Evolutionary conservation across 768 basidiomycete genomes (phyloP).

Genomic region (Boletus speciosus): DNA sequence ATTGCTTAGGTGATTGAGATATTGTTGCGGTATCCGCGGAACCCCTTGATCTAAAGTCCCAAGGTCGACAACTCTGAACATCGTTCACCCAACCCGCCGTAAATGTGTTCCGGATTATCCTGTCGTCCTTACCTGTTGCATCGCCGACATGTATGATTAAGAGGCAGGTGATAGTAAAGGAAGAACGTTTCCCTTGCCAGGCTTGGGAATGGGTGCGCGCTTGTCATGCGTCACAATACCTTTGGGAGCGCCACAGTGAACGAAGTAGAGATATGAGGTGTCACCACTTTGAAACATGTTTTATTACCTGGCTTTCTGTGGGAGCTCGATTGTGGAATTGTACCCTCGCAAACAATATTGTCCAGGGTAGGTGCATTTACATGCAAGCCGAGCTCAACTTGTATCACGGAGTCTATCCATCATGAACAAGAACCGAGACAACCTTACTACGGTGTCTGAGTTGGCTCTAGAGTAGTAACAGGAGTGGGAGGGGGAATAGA

Average conservation of each 20-base stretch:
- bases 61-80: too few species aligned
- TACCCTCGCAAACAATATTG: not conserved
- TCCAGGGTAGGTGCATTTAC: not conserved
- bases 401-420: constrained; percentile 2
- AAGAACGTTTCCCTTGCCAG: too few species aligned
- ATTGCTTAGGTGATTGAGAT: too few species aligned
- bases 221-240: not conserved
- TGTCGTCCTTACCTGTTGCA: not conserved
- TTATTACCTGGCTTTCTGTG: too few species aligned
- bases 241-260: not conserved
- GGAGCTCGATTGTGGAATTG: not conserved
- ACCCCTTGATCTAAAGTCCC: too few species aligned
- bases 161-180: too few species aligned
- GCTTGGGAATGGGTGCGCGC: too few species aligned
- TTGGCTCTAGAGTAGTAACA: constrained; percentile 10
- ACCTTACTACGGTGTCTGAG: constrained; percentile 8
- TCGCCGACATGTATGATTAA: not conserved
- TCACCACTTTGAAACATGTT: too few species aligned
- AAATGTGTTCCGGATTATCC: not conserved
- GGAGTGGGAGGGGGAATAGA: constrained; percentile 8
- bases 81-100: not conserved
- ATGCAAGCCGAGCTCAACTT: not conserved
- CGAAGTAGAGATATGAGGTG: too few species aligned
- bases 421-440: not conserved
- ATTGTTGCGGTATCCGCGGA: too few species aligned